Evolutionary conservation across 202 grass and related monocot genomes (phyloP).

Genomic region (Panicum hallii): DNA sequence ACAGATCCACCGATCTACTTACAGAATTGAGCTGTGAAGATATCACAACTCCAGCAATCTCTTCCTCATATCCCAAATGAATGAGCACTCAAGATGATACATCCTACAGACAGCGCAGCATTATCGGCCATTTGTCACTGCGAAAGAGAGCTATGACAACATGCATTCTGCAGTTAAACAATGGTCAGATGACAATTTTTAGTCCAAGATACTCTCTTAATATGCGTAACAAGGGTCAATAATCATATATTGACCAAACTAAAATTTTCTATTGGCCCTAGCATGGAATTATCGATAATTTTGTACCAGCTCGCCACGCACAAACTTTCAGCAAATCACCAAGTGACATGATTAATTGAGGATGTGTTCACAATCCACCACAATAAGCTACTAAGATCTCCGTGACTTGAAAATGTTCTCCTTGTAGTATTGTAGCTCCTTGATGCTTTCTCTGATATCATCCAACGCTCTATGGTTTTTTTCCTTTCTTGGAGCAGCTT

Average conservation of each 20-base stretch:
- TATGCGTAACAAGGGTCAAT: not conserved
- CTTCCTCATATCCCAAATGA: not conserved
- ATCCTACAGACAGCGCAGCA: not conserved
- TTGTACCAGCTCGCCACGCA: not conserved
- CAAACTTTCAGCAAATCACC: not conserved
- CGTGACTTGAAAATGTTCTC: slow-evolving; percentile 82
- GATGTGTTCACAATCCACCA: not conserved
- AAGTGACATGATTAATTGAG: not conserved
- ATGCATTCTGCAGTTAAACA: not conserved
- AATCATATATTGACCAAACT: not conserved
- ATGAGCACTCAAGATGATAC: not conserved
- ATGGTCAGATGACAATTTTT: not conserved
- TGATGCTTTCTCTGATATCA: slow-evolving; percentile 86
- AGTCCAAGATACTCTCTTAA: not conserved
- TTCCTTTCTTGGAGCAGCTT: slow-evolving; percentile 60
- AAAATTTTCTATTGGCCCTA: not conserved
- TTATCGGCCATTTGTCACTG: not conserved
- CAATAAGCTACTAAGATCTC: slow-evolving; percentile 43
- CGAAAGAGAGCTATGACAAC: not conserved
- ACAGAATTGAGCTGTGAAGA: not conserved
- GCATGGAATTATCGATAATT: not conserved
- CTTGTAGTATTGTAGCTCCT: slow-evolving; percentile 82
- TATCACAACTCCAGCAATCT: not conserved
- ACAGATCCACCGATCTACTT: not conserved
- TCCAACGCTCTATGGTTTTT: slow-evolving; percentile 86